Base-by-base conservation (phyloP, 352 stramenopile species). In the Pythium apleroticum region DNA sequence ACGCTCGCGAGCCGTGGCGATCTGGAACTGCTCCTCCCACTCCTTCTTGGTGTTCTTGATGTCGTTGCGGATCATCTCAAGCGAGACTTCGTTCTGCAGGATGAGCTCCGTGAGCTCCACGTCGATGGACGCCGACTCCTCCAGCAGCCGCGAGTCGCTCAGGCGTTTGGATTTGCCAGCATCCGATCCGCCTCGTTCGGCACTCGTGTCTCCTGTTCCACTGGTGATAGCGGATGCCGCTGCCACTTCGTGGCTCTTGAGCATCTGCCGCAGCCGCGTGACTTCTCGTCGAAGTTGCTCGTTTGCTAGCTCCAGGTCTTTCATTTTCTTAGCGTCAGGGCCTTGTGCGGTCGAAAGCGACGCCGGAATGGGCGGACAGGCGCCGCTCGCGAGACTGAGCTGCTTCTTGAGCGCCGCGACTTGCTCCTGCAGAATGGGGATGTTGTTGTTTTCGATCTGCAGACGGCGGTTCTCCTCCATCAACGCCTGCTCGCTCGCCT, bases 381-480 rank as follows among this genome's bases (percentile, higher is more conserved):
- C 37, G 5, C 56, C 52, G 11, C 8, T 43, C 3, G 19, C 45
- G 3, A 55, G 24, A 41, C 45, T 60, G 17, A 73, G 48, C 17
- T 60, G 69, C 50, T 86, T 89, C 64, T 93, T 93, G 46, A 93
- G 69, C 20, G 74, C 72, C 2, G 78, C 60, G 49, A 93, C 77
- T 70, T 93, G 70, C 19, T 87, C 76, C 60, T 90, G 81, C 27
- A 94, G 68, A 45, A 94, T 85, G 3, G 86, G 84, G 35, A 94
- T 91, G 73, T 94, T 94, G 73, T 91, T 91, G 75, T 91, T 91
- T 52, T 94, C 86, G 9, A 86, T 88, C 65, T 83, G 80, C 14
- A 94, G 63, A 9, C 77, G 78, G 25, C 72, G 75, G 52, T 84
- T 92, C 28, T 92, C 86, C 39, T 84, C 80, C 24, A 88, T 24